These are phyloP conservation scores for Postia placenta DNA, from an alignment of 768 basidiomycete species.

Conservation along the genomic window DNA sequence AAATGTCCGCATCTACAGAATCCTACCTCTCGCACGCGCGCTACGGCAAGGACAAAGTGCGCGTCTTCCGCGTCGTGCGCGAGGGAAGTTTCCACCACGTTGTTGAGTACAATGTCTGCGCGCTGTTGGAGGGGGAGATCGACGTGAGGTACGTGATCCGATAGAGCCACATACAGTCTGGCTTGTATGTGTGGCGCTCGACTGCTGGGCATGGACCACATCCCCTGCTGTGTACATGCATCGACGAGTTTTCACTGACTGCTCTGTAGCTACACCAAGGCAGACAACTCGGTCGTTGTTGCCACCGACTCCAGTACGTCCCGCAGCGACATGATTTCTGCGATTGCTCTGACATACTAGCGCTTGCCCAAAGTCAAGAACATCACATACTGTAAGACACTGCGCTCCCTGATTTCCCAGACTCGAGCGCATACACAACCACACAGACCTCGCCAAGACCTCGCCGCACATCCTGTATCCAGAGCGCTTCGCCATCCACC, in stretches of 20 bases:
- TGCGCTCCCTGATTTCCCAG: not conserved
- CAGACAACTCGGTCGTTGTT: conserved; percentile 84
- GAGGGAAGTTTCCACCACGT: conserved; percentile 61
- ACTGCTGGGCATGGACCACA: too few relatives aligned
- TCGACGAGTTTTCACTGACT: not conserved
- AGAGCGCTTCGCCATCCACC: conserved; percentile 82
- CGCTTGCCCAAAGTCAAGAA: conserved; percentile 40
- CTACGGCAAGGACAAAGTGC: conserved; percentile 87
- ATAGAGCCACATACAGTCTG: too few relatives aligned
- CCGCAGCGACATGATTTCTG: too few relatives aligned
- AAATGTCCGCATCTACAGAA: not conserved
- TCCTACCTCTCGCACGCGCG: conserved; percentile 43
- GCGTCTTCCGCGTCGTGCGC: conserved; percentile 81
- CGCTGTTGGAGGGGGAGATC: conserved; percentile 80
- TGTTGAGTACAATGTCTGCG: conserved; percentile 80
- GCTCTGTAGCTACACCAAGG: conserved; percentile 71
- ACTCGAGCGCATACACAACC: not conserved
- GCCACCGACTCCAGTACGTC: conserved; percentile 86
- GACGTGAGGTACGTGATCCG: conserved; percentile 52
- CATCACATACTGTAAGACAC: conserved; percentile 28
- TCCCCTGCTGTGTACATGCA: too few relatives aligned
- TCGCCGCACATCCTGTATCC: conserved; percentile 83
- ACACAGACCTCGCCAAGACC: conserved; percentile 73
- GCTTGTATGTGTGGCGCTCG: too few relatives aligned
- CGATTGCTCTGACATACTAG: too few relatives aligned